Conservation (phyloP, 768 basidiomycete genomes). For the Termitomyces heimii region DNA sequence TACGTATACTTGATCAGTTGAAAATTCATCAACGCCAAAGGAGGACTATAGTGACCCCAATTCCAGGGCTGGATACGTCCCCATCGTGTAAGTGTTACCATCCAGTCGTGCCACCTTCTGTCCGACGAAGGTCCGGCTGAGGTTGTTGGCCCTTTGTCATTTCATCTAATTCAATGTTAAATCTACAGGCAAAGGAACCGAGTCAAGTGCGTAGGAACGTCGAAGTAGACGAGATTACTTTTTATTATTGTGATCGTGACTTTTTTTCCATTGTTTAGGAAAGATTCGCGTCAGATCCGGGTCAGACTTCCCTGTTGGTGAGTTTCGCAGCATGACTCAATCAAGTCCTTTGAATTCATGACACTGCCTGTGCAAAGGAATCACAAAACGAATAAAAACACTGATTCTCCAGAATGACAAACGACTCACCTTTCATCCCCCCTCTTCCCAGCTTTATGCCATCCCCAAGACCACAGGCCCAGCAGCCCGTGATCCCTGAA, state of each 20-base stretch:
- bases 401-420: neutral
- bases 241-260: neutral
- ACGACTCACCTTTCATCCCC: conserved; percentile 1
- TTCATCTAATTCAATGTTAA: neutral
- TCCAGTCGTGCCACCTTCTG: neutral
- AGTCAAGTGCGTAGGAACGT: neutral
- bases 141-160: neutral
- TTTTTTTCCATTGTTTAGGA: neutral
- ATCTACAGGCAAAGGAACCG: neutral
- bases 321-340: neutral
- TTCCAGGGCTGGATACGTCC: neutral
- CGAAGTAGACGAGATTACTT: neutral
- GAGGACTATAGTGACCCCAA: neutral
- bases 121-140: neutral
- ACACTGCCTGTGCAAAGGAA: neutral
- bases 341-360: neutral
- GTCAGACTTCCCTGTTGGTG: neutral
- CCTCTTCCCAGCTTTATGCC: neutral
- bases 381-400: neutral
- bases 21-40: neutral
- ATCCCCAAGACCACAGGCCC: neutral
- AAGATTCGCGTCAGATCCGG: neutral
- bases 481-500: conserved; percentile 6
- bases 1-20: neutral
- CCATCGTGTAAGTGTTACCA: neutral